Conservation (phyloP, 2,329 filamentous ascomycete species). For the Monilinia laxa region DNA sequence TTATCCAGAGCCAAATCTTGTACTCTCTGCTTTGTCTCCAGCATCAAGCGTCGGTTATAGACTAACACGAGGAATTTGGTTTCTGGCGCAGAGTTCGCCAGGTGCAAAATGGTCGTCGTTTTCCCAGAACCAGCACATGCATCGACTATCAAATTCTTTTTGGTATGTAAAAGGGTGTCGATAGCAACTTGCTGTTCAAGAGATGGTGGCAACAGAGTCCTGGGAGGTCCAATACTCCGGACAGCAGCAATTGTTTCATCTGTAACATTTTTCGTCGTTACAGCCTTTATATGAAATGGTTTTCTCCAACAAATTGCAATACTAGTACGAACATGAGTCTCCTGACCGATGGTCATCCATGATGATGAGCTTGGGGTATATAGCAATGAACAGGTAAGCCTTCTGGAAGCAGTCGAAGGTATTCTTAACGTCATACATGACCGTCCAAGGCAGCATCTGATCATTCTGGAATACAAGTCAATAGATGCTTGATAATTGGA, state of each 20-base stretch:
- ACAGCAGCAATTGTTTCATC: not conserved
- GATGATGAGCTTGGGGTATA: not conserved
- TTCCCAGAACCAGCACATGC: constrained; percentile 21
- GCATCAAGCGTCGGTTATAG: constrained; percentile 20
- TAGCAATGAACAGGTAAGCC: not conserved
- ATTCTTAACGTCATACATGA: not conserved
- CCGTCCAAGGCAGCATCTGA: not conserved
- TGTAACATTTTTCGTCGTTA: not conserved
- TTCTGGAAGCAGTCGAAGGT: not conserved
- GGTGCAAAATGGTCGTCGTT: constrained; percentile 17
- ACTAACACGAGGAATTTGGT: constrained; percentile 14
- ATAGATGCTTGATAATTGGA: not conserved
- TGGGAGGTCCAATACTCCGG: not conserved
- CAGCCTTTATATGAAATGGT: not conserved
- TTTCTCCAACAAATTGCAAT: not conserved
- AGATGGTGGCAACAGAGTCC: constrained; percentile 14
- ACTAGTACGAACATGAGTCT: not conserved
- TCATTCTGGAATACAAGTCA: not conserved
- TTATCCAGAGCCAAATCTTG: constrained; percentile 13
- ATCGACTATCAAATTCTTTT: constrained; percentile 18
- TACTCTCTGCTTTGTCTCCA: constrained; percentile 18
- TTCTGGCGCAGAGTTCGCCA: constrained; percentile 12
- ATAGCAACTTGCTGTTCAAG: constrained; percentile 18
- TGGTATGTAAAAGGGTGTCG: constrained; percentile 17
- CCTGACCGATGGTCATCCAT: not conserved